These are phyloP conservation scores for Phialemoniopsis sp. DNA, from an alignment of 2,329 filamentous ascomycete species.

Conservation along the genomic window DNA sequence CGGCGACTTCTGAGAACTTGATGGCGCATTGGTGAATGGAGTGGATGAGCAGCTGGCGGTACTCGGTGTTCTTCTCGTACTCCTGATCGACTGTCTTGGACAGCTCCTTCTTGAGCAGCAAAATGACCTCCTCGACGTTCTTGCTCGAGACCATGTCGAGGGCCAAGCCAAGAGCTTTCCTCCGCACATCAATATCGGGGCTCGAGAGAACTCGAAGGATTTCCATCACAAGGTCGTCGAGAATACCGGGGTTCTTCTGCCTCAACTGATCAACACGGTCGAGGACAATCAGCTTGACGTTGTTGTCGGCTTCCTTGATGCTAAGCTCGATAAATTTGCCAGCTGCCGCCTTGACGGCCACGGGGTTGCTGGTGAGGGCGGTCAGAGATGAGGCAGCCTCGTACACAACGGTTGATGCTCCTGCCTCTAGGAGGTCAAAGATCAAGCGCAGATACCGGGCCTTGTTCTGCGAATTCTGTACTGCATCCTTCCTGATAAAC, in stretches of 20 bases:
- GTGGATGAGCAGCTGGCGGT: slow-evolving; percentile 91
- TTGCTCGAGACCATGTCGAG: slow-evolving; percentile 98
- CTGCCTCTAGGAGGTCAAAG: slow-evolving; percentile 92
- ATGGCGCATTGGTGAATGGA: slow-evolving; percentile 98
- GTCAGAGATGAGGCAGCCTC: slow-evolving; percentile 95
- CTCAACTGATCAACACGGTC: slow-evolving; percentile 79
- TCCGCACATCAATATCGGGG: slow-evolving; percentile 91
- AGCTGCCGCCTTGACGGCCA: slow-evolving; percentile 94
- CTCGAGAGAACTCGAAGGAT: slow-evolving; percentile 91
- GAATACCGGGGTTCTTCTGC: slow-evolving; percentile 70
- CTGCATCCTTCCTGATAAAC: slow-evolving; percentile 96
- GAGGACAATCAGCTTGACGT: slow-evolving; percentile 96
- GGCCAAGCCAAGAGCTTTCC: slow-evolving; percentile 84
- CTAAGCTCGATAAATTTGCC: slow-evolving; percentile 94
- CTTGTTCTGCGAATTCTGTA: slow-evolving; percentile 93
- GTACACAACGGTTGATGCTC: slow-evolving; percentile 91
- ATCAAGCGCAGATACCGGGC: slow-evolving; percentile 90
- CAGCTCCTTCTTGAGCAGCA: slow-evolving; percentile 95
- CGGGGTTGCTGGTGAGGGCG: slow-evolving; percentile 89
- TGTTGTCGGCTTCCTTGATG: slow-evolving; percentile 98
- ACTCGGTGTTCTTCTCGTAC: slow-evolving; percentile 97
- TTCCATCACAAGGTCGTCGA: slow-evolving; percentile 96
- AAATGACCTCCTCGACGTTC: slow-evolving; percentile 95
- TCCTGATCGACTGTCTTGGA: slow-evolving; percentile 97
- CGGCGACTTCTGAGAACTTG: slow-evolving; percentile 97